Base-by-base conservation (phyloP, 371 early-diverging fungal species). In the Rhizomucor miehei region DNA sequence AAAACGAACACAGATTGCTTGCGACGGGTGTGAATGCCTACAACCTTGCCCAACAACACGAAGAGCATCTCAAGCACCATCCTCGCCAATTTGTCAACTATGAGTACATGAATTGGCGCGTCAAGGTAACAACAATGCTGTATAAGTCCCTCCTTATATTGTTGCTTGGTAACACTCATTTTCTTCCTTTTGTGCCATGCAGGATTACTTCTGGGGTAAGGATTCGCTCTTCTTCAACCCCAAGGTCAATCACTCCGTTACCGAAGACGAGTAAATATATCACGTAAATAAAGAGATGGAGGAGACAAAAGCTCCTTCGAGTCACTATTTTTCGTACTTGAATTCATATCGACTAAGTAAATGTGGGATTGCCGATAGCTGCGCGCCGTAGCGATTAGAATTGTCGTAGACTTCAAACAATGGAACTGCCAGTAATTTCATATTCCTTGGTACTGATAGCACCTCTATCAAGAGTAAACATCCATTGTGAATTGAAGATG, bases 361-460 rank as follows among this genome's bases (percentile, higher is more conserved):
- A 57, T 85, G 84, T 6, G 92, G 88, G 49, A 92, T 65, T 1
- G 86, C 81, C 2, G 89, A 73, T 21, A 92, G 57, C 61, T 90
- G 89, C 6, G 84, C 77, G 2, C 92, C 92, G 66, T 87, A 92
- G 12, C 88, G 65, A 9, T 75, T 69, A 2, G 86, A 73, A 57
- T 91, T 91, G 45, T 90, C 89, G 63, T 90, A 86, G 14, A 92
- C 66, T 60, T 92, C 92, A 65, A 91, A 88, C 17, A 92, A 71
- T 2, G 92, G 92, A 1, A 92, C 89, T 9, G 91, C 91, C 5
- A 89, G 67, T 8, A 90, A 67, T 54, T 88, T 85, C 85, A 90
- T 84, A 60, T 89, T 90, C 49, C 79, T 83, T 16, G 92, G 91
- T 4, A 92, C 87, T 3, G 81, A 83, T n/a, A 91, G 75, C 4